phyloP scores from a whole-genome alignment of 2,329 filamentous ascomycete species.

The Podosphaera fusca region DNA sequence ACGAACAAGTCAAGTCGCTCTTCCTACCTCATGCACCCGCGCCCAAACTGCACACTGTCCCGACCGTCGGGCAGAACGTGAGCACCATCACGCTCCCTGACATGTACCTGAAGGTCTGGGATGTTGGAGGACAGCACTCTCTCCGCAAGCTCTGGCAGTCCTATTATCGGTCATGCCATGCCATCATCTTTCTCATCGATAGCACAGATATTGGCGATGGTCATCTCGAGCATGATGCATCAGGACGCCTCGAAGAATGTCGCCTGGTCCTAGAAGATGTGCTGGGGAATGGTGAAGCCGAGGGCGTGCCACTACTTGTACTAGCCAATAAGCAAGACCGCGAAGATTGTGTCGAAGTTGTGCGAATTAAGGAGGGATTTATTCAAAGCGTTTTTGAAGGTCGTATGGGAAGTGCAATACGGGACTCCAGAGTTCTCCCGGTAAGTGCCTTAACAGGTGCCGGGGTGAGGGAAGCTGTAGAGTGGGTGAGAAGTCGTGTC shows the following conservation, averaged over 20 bases:
- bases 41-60: constrained; percentile 65
- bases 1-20: constrained; percentile 83
- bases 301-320: constrained; percentile 76
- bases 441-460: constrained; percentile 74
- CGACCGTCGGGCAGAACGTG: constrained; percentile 93
- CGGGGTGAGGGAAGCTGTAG: constrained; percentile 84
- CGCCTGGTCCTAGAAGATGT: constrained; percentile 75
- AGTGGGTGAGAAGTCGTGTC: constrained; percentile 79
- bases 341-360: constrained; percentile 93
- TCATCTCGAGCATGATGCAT: constrained; percentile 16
- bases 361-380: constrained; percentile 87
- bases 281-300: constrained; percentile 64
- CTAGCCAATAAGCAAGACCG: constrained; percentile 95
- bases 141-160: constrained; percentile 84
- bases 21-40: constrained; percentile 41
- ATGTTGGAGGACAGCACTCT: constrained; percentile 80
- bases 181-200: constrained; percentile 95
- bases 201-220: constrained; percentile 81
- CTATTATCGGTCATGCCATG: constrained; percentile 85
- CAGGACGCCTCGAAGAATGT: constrained; percentile 61
- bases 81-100: constrained; percentile 74
- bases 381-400: constrained; percentile 92
- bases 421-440: constrained; percentile 77
- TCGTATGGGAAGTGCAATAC: constrained; percentile 62
- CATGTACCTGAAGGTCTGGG: constrained; percentile 97